These are phyloP conservation scores for Erythrobasidium yunnanense DNA, from an alignment of 768 basidiomycete genomes.

Conservation along the genomic window DNA sequence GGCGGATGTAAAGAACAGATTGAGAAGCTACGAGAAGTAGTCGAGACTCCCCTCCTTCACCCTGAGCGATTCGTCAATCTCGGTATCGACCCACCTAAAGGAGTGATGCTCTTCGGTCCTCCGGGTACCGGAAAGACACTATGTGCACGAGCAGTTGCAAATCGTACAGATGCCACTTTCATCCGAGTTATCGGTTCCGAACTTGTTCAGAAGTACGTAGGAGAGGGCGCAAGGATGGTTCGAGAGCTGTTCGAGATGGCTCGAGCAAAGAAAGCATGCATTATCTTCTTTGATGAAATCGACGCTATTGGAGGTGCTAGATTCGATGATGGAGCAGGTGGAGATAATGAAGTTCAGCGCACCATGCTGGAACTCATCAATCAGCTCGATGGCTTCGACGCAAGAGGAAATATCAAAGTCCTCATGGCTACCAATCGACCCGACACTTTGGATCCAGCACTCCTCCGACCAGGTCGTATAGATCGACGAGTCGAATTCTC, in stretches of 20 bases:
- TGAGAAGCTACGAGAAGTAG: constrained; percentile 95
- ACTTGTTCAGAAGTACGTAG: constrained; percentile 99
- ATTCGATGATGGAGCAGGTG: constrained; percentile 96
- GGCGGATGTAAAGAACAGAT: constrained; percentile 99
- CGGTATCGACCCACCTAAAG: constrained; percentile 97
- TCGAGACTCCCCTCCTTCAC: constrained; percentile 89
- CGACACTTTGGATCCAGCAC: constrained; percentile 92
- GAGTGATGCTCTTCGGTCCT: constrained; percentile 87
- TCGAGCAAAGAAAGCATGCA: constrained; percentile 93
- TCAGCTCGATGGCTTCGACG: constrained; percentile 92
- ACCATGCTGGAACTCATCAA: constrained; percentile 99
- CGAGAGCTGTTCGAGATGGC: constrained; percentile 99
- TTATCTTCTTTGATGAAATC: constrained; percentile 98
- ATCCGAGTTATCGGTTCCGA: constrained; percentile 99
- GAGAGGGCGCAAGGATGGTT: constrained; percentile 97
- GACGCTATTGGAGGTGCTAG: constrained; percentile 97
- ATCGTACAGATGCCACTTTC: constrained; percentile 96
- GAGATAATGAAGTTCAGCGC: constrained; percentile 96
- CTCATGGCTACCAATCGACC: constrained; percentile 99
- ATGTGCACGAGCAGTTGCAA: constrained; percentile 94
- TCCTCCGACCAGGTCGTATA: constrained; percentile 86
- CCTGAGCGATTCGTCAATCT: constrained; percentile 98
- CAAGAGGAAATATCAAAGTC: constrained; percentile 98
- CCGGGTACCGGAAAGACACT: constrained; percentile 96
- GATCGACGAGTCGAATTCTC: constrained; percentile 96